These are phyloP conservation scores for Leccinum griseonigrum DNA, from an alignment of 1,284 basidiomycete species.

Conservation along the genomic window DNA sequence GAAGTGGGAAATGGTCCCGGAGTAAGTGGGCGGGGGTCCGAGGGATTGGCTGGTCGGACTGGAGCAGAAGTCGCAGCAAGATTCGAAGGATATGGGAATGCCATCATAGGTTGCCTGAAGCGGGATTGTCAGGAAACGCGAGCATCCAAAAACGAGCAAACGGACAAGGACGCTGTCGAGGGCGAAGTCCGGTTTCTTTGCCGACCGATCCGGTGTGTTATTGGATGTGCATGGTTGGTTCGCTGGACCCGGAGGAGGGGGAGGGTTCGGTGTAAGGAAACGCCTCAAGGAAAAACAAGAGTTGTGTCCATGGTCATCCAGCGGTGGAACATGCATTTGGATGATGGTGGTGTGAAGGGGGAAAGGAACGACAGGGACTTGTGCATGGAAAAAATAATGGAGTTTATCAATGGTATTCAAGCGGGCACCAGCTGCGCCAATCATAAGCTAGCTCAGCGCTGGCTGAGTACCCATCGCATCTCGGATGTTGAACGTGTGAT, in stretches of 20 bases:
- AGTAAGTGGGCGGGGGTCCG: slow-evolving; percentile 42
- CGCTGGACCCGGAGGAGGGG: not conserved
- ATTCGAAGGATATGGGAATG: slow-evolving; percentile 31
- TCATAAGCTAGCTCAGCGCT: not conserved
- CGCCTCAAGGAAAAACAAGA: slow-evolving; percentile 24
- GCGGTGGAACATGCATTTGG: slow-evolving; percentile 23
- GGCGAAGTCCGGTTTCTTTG: slow-evolving; percentile 5
- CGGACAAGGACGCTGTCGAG: slow-evolving; percentile 12
- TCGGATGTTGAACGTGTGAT: slow-evolving; percentile 21
- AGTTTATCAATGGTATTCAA: slow-evolving; percentile 31
- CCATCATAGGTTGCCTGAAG: slow-evolving; percentile 15
- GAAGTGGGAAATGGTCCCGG: slow-evolving; percentile 27
- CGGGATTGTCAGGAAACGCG: slow-evolving; percentile 5
- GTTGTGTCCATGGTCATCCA: slow-evolving; percentile 24
- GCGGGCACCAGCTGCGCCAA: not conserved
- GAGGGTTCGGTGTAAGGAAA: slow-evolving; percentile 14
- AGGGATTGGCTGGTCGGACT: slow-evolving; percentile 8
- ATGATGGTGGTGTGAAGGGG: slow-evolving; percentile 3
- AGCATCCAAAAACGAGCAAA: not conserved
- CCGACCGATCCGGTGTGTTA: not conserved
- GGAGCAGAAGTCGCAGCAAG: slow-evolving; percentile 32
- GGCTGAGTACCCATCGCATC: not conserved
- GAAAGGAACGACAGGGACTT: slow-evolving; percentile 6
- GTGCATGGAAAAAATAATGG: slow-evolving; percentile 25
- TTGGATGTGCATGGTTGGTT: not conserved